phyloP scores from a whole-genome alignment of 2,329 filamentous ascomycete species.

The Apiospora malaysiana region DNA sequence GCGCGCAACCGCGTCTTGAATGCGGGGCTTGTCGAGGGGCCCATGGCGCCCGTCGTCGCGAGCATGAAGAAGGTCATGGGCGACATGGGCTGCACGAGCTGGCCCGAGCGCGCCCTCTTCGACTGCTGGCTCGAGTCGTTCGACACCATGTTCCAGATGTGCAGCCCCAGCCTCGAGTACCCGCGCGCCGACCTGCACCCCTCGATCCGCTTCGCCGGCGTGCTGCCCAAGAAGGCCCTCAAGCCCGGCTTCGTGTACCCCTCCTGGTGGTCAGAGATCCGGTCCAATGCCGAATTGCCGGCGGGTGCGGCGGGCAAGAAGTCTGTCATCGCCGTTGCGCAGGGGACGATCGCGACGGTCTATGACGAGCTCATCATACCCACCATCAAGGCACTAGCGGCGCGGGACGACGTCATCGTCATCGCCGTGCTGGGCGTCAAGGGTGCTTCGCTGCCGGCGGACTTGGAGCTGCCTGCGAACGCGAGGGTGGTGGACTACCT shows the following conservation, averaged over 20 bases:
- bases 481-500: constrained; percentile 52
- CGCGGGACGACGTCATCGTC: constrained; percentile 46
- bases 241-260: constrained; percentile 42
- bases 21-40: constrained; percentile 27
- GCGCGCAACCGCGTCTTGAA: constrained; percentile 40
- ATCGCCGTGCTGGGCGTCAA: constrained; percentile 41
- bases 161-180: constrained; percentile 43
- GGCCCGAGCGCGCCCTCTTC: constrained; percentile 26
- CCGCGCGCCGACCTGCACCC: constrained; percentile 42
- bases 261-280: constrained; percentile 52
- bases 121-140: constrained; percentile 38
- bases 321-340: constrained; percentile 52
- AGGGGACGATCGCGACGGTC: constrained; percentile 51
- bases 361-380: constrained; percentile 51
- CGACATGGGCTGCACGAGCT: background rate
- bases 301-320: constrained; percentile 32
- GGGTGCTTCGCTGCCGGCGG: constrained; percentile 36
- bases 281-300: constrained; percentile 34
- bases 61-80: constrained; percentile 6
- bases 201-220: constrained; percentile 51
- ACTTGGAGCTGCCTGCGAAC: constrained; percentile 45
- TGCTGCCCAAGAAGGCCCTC: constrained; percentile 41
- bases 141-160: constrained; percentile 45
- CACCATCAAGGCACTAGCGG: constrained; percentile 48
- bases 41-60: constrained; percentile 6